A percentile compares a stretch with the other conserved stretches of the same genome.
phyloP scores from a whole-genome alignment of 1,284 basidiomycete species.

The Puccinia brachypodii region DNA sequence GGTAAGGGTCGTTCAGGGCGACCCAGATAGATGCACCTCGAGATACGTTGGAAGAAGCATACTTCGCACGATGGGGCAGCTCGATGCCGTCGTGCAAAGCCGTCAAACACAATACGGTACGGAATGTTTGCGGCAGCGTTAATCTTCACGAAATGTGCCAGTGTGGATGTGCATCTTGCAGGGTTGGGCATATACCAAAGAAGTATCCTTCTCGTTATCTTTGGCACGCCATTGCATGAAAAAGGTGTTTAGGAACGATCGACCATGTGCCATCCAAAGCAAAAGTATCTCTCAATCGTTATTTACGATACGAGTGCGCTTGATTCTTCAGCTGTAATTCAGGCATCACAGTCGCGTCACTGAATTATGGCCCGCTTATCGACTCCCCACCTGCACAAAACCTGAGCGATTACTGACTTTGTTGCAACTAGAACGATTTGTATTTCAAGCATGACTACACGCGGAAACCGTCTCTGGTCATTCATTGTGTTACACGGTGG shows the following conservation, averaged over 20 bases:
- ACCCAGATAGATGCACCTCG: constrained; percentile 9
- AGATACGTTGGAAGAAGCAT: neutral
- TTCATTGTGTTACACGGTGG: neutral
- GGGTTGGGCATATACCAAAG: neutral
- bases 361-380: neutral
- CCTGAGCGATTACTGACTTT: neutral
- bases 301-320: neutral
- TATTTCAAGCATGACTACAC: neutral
- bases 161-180: constrained; percentile 5
- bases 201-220: neutral
- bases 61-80: constrained; percentile 19
- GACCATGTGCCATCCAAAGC: neutral
- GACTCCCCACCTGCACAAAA: neutral
- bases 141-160: neutral
- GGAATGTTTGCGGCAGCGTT: constrained; percentile 1
- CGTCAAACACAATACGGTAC: neutral
- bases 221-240: neutral
- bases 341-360: neutral
- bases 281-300: neutral
- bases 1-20: neutral
- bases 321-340: neutral
- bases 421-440: neutral
- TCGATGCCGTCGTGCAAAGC: neutral
- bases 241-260: neutral
- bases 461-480: neutral